phyloP scores from a whole-genome alignment of 345 rosid genomes.

The Crucihimalaya himalaica region DNA sequence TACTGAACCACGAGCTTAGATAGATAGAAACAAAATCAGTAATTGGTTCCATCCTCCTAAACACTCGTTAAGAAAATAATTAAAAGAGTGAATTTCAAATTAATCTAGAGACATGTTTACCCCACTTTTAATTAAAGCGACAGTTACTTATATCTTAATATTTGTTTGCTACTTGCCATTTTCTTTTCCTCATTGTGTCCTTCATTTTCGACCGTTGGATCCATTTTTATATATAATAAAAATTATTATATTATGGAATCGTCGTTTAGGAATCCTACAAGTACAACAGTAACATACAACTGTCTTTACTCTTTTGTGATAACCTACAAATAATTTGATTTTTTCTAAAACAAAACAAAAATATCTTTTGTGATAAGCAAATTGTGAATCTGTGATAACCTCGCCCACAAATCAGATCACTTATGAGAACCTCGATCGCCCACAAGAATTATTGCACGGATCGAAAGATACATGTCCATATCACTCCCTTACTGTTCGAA shows the following conservation, averaged over 20 bases:
- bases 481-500: constrained; percentile 10
- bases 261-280: constrained; percentile 21
- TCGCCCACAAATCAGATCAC: constrained; percentile 31
- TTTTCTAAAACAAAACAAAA: background rate
- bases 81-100: background rate
- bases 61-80: background rate
- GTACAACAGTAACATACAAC: constrained; percentile 16
- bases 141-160: background rate
- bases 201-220: constrained; percentile 7
- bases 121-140: constrained; percentile 15
- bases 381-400: constrained; percentile 26
- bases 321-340: background rate
- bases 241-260: background rate
- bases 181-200: background rate
- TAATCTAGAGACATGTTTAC: background rate
- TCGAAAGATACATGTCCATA: constrained; percentile 5
- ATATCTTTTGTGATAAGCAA: constrained; percentile 19
- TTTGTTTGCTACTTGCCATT: background rate
- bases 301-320: constrained; percentile 24
- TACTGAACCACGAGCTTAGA: background rate
- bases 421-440: background rate
- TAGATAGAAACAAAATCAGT: background rate
- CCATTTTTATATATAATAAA: background rate
- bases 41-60: background rate
- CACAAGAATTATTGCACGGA: background rate